phyloP scores from a whole-genome alignment of 495 filamentous ascomycete genomes.

The Aspergillus mulundensis region DNA sequence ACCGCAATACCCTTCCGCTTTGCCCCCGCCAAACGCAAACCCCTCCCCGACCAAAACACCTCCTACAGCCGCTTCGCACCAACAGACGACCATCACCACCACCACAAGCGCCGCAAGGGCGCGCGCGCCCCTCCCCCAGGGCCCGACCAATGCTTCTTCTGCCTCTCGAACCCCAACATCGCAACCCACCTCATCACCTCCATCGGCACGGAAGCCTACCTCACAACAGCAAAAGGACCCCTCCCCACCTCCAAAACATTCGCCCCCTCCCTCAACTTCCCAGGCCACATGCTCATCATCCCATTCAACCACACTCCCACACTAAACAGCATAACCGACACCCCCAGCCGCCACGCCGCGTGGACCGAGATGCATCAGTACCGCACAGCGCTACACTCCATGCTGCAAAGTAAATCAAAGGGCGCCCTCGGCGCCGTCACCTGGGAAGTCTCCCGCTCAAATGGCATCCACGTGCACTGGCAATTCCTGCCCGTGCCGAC shows the following conservation, averaged over 20 bases:
- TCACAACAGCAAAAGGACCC: constrained; percentile 90
- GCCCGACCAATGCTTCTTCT: constrained; percentile 89
- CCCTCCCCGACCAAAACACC: constrained; percentile 46
- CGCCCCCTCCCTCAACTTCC: constrained; percentile 60
- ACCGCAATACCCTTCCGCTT: constrained; percentile 66
- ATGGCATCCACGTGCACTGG: constrained; percentile 87
- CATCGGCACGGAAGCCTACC: constrained; percentile 78
- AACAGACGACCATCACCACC: constrained; percentile 31
- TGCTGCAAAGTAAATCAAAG: constrained; percentile 50
- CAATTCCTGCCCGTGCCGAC: constrained; percentile 80
- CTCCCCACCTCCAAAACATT: constrained; percentile 67
- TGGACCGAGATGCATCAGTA: constrained; percentile 79
- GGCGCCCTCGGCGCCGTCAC: constrained; percentile 73
- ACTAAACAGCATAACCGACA: constrained; percentile 54
- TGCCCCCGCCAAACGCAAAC: constrained; percentile 55
- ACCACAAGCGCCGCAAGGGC: constrained; percentile 47
- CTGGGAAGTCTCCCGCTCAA: constrained; percentile 78
- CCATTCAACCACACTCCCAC: constrained; percentile 75
- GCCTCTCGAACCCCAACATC: constrained; percentile 75
- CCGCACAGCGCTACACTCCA: constrained; percentile 63
- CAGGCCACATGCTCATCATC: constrained; percentile 86
- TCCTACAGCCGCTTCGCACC: constrained; percentile 58
- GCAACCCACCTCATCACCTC: constrained; percentile 84
- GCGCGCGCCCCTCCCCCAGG: constrained; percentile 58
- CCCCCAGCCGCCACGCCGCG: constrained; percentile 49